These are phyloP conservation scores for Nemania abortiva DNA, from an alignment of 2,329 filamentous ascomycete species.

Conservation along the genomic window DNA sequence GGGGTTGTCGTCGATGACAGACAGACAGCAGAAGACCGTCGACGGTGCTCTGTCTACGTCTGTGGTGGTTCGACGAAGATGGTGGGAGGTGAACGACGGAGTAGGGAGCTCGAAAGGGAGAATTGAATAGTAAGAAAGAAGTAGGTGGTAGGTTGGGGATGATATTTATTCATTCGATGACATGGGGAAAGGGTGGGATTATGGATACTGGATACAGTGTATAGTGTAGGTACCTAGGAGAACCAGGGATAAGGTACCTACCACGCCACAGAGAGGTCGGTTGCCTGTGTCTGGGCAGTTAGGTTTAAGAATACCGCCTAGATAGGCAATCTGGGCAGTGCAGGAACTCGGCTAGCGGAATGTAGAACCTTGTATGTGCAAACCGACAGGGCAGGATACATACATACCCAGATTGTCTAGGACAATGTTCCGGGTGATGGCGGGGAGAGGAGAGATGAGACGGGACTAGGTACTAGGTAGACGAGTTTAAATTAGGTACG, in stretches of 20 bases:
- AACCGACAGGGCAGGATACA: not conserved
- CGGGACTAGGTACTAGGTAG: too few species aligned
- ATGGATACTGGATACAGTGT: constrained; percentile 23
- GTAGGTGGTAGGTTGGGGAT: constrained; percentile 25
- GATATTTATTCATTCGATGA: constrained; percentile 36
- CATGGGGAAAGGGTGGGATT: constrained; percentile 21
- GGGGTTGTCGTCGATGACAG: constrained; percentile 48
- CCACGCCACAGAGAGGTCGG: not conserved
- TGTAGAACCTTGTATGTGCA: not conserved
- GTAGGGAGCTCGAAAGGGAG: constrained; percentile 15
- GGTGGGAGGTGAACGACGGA: constrained; percentile 2
- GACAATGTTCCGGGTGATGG: too few species aligned
- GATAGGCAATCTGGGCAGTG: not conserved
- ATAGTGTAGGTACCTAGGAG: not conserved
- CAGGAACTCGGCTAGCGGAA: constrained; percentile 10
- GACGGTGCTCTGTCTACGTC: constrained; percentile 32
- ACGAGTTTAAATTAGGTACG: too few species aligned
- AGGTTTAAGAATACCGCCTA: not conserved
- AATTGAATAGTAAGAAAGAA: constrained; percentile 9
- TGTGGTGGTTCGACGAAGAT: constrained; percentile 33
- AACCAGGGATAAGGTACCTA: not conserved
- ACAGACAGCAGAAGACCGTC: constrained; percentile 38
- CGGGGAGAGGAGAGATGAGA: too few species aligned
- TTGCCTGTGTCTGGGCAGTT: not conserved
- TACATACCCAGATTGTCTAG: not conserved